Percentiles rank a stretch among this genome's conserved stretches.
These are phyloP conservation scores for Gossypium ekmanianum DNA, from an alignment of 345 rosid species.

Conservation along the genomic window DNA sequence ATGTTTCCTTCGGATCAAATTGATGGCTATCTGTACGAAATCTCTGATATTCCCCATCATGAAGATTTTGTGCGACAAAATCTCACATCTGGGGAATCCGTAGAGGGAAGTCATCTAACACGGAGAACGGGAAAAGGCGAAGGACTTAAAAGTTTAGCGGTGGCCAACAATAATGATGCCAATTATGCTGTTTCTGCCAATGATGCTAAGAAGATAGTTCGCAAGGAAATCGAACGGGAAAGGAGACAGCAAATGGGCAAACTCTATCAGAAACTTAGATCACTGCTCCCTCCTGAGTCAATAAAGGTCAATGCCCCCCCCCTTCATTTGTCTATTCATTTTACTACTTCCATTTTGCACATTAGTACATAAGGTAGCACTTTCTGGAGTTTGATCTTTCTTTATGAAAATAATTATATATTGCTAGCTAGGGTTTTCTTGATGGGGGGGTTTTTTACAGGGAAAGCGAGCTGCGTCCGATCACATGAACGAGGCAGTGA, in stretches of 20 bases:
- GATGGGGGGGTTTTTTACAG: conserved; percentile 26
- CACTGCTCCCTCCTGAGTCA: conserved; percentile 41
- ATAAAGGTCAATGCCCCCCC: conserved; percentile 32
- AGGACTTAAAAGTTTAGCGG: conserved; percentile 10
- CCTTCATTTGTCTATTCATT: too few relatives aligned
- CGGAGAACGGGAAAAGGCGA: conserved; percentile 12
- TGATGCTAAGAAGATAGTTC: conserved; percentile 31
- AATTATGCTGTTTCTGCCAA: not conserved
- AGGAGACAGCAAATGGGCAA: conserved; percentile 44
- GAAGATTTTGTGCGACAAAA: conserved; percentile 32
- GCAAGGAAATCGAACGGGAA: conserved; percentile 44
- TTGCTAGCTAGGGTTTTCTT: conserved; percentile 15
- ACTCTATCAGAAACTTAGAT: conserved; percentile 41
- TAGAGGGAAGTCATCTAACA: conserved; percentile 10
- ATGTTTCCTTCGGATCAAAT: conserved; percentile 60
- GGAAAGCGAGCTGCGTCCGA: conserved; percentile 50
- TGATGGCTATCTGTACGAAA: conserved; percentile 53
- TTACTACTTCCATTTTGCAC: too few relatives aligned
- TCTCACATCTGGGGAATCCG: conserved; percentile 16
- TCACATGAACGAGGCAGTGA: conserved; percentile 42
- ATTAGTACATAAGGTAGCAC: too few relatives aligned
- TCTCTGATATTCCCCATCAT: conserved; percentile 27
- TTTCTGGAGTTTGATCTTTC: not conserved
- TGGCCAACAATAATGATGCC: not conserved
- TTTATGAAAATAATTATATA: not conserved